These are phyloP conservation scores for Auricularia sp. DNA, from an alignment of 768 basidiomycete species.

Conservation along the genomic window DNA sequence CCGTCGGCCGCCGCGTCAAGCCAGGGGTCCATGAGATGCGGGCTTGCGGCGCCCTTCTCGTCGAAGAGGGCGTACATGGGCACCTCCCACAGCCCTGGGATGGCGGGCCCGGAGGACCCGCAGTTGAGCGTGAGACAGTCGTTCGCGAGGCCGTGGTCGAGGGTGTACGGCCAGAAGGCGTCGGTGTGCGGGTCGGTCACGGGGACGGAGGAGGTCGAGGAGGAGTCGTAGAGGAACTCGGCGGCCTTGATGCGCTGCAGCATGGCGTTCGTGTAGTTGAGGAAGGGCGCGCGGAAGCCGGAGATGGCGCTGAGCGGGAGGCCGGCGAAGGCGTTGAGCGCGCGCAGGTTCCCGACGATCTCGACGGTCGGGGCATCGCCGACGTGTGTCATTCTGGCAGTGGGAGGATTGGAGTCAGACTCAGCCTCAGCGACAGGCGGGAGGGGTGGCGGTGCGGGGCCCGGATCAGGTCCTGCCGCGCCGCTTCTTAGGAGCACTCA, in stretches of 20 bases:
- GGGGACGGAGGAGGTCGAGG: slow-evolving; percentile 47
- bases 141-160: slow-evolving; percentile 73
- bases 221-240: slow-evolving; percentile 66
- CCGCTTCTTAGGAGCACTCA: slow-evolving; percentile 24
- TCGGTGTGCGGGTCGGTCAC: slow-evolving; percentile 60
- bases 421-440: neutral
- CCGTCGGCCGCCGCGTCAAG: slow-evolving; percentile 41
- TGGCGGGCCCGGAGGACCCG: slow-evolving; percentile 33
- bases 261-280: slow-evolving; percentile 56
- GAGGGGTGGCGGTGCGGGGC: neutral
- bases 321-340: slow-evolving; percentile 68
- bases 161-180: slow-evolving; percentile 76
- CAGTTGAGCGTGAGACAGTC: slow-evolving; percentile 45
- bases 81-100: slow-evolving; percentile 77
- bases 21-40: slow-evolving; percentile 80
- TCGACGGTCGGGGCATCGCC: slow-evolving; percentile 52
- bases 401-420: neutral
- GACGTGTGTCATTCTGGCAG: slow-evolving; percentile 64
- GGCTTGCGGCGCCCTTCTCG: slow-evolving; percentile 38
- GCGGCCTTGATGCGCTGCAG: slow-evolving; percentile 44
- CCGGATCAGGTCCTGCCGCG: neutral
- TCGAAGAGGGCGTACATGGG: slow-evolving; percentile 80
- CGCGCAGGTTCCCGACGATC: slow-evolving; percentile 69
- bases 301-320: slow-evolving; percentile 54
- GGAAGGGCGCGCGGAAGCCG: slow-evolving; percentile 72